Evolutionary conservation across 805 yeast species (phyloP), one percentile per base, ranked within the genome.

Genomic region (Ogataea nitratoaversa): DNA sequence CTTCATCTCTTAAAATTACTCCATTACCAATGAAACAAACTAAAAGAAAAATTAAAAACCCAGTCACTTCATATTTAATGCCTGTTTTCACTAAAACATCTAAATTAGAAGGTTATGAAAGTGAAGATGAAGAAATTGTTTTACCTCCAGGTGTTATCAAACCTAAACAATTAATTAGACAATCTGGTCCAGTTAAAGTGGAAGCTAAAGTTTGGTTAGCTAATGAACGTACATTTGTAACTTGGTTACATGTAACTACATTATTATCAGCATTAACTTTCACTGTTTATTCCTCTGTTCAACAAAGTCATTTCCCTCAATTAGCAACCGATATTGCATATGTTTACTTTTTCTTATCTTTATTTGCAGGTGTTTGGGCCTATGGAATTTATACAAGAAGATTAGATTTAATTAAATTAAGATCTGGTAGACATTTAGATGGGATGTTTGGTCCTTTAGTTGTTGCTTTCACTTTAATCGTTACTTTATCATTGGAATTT

Each of bases 141-240:
- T 69, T 91, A 42, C 99, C 99, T 11, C 79, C 84, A 2, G 98
- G 98, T 13, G 98, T 91, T 17, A 70, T 71, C 33, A 85, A 83
- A 57, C 99, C 99, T 40, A 78, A 74, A 19, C 68, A 72, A 24
- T 77, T 85, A 65, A 72, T 91, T 53, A 85, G 90, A 57, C 89
- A 89, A 60, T 82, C 90, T 20, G 96, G 96, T 7, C 93, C 96
- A 1, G 78, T 89, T 41, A 89, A 85, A 64, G 90, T 93, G 43
- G 99, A 93, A 68, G 95, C 98, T 23, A 93, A 93, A 59, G 99
- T 93, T 12, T 93, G 98, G 97, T 72, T 93, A 48, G 99, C 99
- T 22, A 93, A 93, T 59, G 99, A 93, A 68, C 83, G 99, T 63
- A 93, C 99, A 3, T 91, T 90, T 68, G 83, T 87, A 70, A 78